phyloP scores from a whole-genome alignment of 192 early-diverging fungal species.

The Coemansia sp. region DNA sequence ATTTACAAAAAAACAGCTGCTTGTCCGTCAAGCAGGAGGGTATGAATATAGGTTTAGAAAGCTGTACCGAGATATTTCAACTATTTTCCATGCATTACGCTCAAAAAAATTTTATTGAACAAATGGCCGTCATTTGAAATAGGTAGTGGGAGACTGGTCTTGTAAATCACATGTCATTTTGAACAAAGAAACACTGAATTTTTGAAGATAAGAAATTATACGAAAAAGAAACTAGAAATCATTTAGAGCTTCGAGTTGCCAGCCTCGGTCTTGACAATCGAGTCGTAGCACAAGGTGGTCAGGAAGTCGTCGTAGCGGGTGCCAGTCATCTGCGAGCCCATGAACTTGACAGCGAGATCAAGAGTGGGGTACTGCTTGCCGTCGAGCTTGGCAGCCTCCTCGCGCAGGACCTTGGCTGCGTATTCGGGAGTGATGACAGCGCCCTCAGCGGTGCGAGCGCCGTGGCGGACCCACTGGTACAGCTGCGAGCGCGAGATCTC shows the following conservation, averaged over 20 bases:
- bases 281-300: constrained; percentile 90
- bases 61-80: too few relatives aligned
- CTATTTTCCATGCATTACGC: too few relatives aligned
- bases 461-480: constrained; percentile 96
- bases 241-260: constrained; percentile 36
- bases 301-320: constrained; percentile 88
- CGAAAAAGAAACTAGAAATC: neutral
- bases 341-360: constrained; percentile 61
- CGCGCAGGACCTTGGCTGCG: constrained; percentile 78
- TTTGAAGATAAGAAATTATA: neutral
- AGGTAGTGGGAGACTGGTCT: neutral
- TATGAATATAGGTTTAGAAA: too few relatives aligned
- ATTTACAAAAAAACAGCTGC: neutral
- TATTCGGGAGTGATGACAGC: constrained; percentile 77
- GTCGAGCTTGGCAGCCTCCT: constrained; percentile 80
- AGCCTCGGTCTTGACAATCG: constrained; percentile 64
- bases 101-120: too few relatives aligned
- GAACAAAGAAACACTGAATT: neutral
- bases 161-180: neutral
- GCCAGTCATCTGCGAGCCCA: constrained; percentile 80
- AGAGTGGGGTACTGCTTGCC: constrained; percentile 51
- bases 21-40: too few relatives aligned
- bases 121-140: neutral
- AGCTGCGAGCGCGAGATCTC: constrained; percentile 97
- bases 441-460: constrained; percentile 79